phyloP scores from a whole-genome alignment of 768 basidiomycete species.

The Boletus sensibilis region DNA sequence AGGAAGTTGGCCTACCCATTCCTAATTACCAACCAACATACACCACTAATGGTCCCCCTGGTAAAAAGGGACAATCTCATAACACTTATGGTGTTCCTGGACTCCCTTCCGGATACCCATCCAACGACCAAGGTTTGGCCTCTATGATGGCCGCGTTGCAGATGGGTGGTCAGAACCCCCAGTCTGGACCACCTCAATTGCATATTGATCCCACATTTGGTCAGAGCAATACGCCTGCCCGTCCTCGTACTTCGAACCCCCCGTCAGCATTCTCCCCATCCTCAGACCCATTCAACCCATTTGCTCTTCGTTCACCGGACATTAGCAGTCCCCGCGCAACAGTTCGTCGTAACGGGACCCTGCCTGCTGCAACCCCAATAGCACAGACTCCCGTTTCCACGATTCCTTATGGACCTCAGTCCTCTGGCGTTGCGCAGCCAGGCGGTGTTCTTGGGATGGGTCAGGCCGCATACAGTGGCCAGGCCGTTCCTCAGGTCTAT shows the following conservation, averaged over 20 bases:
- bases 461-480: constrained; percentile 61
- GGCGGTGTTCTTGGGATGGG: constrained; percentile 61
- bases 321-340: constrained; percentile 49
- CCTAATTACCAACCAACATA: constrained; percentile 85
- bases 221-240: constrained; percentile 40
- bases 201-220: constrained; percentile 68
- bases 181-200: constrained; percentile 72
- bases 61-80: constrained; percentile 57
- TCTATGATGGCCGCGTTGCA: constrained; percentile 93
- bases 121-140: constrained; percentile 80
- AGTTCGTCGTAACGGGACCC: constrained; percentile 44
- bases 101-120: constrained; percentile 74
- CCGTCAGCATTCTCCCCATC: constrained; percentile 50
- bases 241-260: constrained; percentile 45
- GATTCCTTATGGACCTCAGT: constrained; percentile 57
- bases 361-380: constrained; percentile 34
- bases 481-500: constrained; percentile 66
- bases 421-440: constrained; percentile 58
- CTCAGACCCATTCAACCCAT: constrained; percentile 58
- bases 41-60: constrained; percentile 55
- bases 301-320: constrained; percentile 50
- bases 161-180: constrained; percentile 86
- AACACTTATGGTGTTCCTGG: constrained; percentile 67
- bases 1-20: constrained; percentile 91
- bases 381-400: constrained; percentile 30